Percentiles rank a stretch among this genome's conserved stretches.
phyloP scores from a whole-genome alignment of 192 early-diverging fungal genomes.

The Coemansia sp. region DNA sequence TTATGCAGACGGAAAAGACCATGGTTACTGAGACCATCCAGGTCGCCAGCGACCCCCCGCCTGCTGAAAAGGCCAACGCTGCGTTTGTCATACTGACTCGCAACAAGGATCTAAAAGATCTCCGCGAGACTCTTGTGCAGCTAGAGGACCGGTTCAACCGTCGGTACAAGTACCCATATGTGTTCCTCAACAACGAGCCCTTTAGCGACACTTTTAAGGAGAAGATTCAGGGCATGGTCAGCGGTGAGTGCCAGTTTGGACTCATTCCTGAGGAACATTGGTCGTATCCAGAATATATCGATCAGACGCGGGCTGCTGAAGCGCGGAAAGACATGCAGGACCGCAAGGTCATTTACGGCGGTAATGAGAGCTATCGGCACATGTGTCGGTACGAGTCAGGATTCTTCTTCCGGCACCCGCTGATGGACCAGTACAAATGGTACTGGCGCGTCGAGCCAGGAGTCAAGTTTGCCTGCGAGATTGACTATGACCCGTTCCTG shows the following conservation, averaged over 20 bases:
- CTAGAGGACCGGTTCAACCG: slow-evolving; percentile 76
- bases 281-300: slow-evolving; percentile 73
- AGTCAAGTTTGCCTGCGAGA: slow-evolving; percentile 75
- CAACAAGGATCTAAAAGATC: slow-evolving; percentile 67
- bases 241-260: slow-evolving; percentile 54
- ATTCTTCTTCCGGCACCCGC: slow-evolving; percentile 73
- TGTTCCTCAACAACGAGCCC: slow-evolving; percentile 77
- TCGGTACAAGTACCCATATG: slow-evolving; percentile 76
- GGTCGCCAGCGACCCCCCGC: slow-evolving; percentile 51
- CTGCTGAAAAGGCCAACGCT: slow-evolving; percentile 55
- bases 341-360: slow-evolving; percentile 62
- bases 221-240: slow-evolving; percentile 40
- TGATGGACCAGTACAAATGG: slow-evolving; percentile 68
- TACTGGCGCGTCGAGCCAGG: slow-evolving; percentile 87
- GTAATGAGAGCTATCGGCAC: slow-evolving; percentile 63
- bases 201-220: slow-evolving; percentile 73
- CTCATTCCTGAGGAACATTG: slow-evolving; percentile 69
- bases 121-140: slow-evolving; percentile 64
- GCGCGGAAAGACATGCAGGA: slow-evolving; percentile 57
- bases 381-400: slow-evolving; percentile 75
- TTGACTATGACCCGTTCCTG: slow-evolving; percentile 79
- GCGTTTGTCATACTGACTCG: slow-evolving; percentile 72
- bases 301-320: slow-evolving; percentile 63
- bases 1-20: slow-evolving; percentile 15
- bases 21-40: slow-evolving; percentile 23